phyloP scores from a whole-genome alignment of 2,329 filamentous ascomycete genomes.

The Hymenoscyphus occultus region DNA sequence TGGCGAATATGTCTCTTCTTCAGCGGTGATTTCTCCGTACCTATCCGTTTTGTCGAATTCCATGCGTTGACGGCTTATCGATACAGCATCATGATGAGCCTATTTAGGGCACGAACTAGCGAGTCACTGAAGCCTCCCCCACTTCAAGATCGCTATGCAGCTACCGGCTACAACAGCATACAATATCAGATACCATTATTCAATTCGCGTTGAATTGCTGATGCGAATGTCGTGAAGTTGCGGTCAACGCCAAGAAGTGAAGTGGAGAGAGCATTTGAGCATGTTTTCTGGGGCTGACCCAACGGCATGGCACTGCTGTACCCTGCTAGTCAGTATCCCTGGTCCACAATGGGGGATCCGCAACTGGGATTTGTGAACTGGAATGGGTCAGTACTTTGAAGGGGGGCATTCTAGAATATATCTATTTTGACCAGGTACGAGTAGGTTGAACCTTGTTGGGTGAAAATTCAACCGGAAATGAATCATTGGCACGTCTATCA shows the following conservation, averaged over 20 bases:
- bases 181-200: background rate
- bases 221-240: background rate
- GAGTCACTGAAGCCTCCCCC: background rate
- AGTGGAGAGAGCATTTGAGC: constrained; percentile 21
- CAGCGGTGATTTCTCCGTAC: no score
- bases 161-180: no score
- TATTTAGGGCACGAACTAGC: background rate
- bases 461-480: no score
- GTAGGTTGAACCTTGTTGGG: no score
- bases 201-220: background rate
- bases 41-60: no score
- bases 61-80: background rate
- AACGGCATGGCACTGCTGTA: background rate
- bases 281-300: constrained; percentile 15
- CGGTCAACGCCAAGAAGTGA: constrained; percentile 14
- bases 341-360: background rate
- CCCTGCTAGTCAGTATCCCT: background rate
- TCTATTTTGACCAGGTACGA: background rate
- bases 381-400: background rate
- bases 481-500: no score
- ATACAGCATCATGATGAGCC: background rate
- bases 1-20: no score
- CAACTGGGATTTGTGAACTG: background rate
- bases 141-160: background rate
- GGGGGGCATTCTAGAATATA: background rate